These are phyloP conservation scores for Turnera subulata DNA, from an alignment of 345 rosid species.

Conservation along the genomic window DNA sequence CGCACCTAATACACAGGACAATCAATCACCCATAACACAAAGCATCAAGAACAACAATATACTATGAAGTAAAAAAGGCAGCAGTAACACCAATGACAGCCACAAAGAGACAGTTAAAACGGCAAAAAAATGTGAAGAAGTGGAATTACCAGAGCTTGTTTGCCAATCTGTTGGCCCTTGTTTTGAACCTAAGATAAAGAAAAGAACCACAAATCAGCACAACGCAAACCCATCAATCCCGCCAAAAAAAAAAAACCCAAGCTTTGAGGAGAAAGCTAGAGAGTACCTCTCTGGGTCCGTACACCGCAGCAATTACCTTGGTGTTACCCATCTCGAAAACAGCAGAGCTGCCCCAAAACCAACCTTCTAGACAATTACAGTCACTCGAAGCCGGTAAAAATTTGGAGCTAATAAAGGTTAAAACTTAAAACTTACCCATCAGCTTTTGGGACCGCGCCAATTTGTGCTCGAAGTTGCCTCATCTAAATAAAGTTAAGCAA, in stretches of 20 bases:
- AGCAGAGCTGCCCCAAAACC: constrained; percentile 51
- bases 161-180: constrained; percentile 62
- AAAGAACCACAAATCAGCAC: background rate
- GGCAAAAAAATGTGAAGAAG: no score
- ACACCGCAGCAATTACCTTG: constrained; percentile 91
- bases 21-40: no score
- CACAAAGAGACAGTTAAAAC: no score
- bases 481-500: constrained; percentile 32
- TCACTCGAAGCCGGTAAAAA: background rate
- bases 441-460: constrained; percentile 72
- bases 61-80: no score
- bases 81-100: no score
- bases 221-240: background rate
- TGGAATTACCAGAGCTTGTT: constrained; percentile 60
- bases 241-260: background rate
- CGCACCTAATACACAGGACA: constrained; percentile 43
- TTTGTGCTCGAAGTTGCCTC: constrained; percentile 88
- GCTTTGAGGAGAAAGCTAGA: background rate
- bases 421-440: constrained; percentile 49
- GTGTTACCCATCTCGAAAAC: constrained; percentile 95
- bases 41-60: no score
- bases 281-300: constrained; percentile 90
- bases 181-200: constrained; percentile 56
- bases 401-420: background rate
- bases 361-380: background rate